Evolutionary conservation across 2,329 filamentous ascomycete species (phyloP), one percentile per base, ranked within the genome.

Genomic region (Fusarium temperatum): DNA sequence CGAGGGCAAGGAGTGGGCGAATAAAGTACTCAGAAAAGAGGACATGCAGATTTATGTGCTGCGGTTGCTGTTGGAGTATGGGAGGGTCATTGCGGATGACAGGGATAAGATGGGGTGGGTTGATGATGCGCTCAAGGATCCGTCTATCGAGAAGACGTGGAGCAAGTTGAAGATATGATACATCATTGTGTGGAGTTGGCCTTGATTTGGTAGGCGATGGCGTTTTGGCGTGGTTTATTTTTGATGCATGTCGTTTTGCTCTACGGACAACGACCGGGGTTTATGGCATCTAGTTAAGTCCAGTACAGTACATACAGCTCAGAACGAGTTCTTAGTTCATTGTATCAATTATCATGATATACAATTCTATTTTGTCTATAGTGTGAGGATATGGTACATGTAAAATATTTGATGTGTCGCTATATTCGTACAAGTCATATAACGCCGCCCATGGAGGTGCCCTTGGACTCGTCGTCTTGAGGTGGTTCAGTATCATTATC

Each of bases 11-110:
- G 84, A 85, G 38, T 95, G 93, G 93, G 91, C 92, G 0, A 88
- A 90, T 70, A 88, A 83, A 78, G 92, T 93, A 13, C 83, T 94
- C 32, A 84, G 93, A 66, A 88, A 86, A 75, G 92, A 94, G 76
- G 92, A 94, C 78, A 94, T 94, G 91, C 87, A 90, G 77, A 85
- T 94, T 14, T 95, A 95, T 79, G 86, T 90, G 14, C 83, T 91
- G 61, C 84, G 92, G 48, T 77, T 95, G 73, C 81, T 92, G 60
- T 82, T 92, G 38, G 91, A 92, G 81, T 92, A 92, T 70, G 90
- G 86, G 11, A 83, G 90, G 24, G 77, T 91, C 18, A 81, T 83
- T 44, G 88, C 89, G 62, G 87, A 88, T 44, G 78, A 83, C 58
- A 80, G 89, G 59, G 86, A 88, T 70, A 80, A 74, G 36, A 84